Evolutionary conservation across 495 filamentous ascomycete species (phyloP), one percentile per base, ranked within the genome.

Genomic region (Talaromyces wortmannii): DNA sequence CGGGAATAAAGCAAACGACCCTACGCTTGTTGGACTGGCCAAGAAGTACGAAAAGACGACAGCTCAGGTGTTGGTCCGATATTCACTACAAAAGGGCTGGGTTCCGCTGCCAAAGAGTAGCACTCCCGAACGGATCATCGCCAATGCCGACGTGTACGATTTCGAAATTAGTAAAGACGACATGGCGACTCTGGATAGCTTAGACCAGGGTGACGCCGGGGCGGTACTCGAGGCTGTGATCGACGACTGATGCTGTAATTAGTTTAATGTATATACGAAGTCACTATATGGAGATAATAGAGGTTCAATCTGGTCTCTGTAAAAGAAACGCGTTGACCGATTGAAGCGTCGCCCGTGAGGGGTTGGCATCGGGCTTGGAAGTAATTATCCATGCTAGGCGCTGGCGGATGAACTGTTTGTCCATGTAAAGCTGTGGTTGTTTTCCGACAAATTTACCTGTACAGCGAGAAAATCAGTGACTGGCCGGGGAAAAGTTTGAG

Each of bases 271-370:
- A 40, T 44, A 46, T 43, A 45, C 18, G 15, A 31, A 23, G 45
- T 23, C 23, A 23, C 23, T 23, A 7, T 29, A 42, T 29, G 10
- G 15, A 15, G 17, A 43, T 47, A 16, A 30, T 13, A 55, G n/a
- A 40, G 23, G n/a, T 40, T 48, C 50, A 72, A 65, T 74, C 65
- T 42, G 66, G 67, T 45, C 63, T 59, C 53, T 72, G 59, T 83
- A 97, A 94, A 46, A 97, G 72, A 59, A 90, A 95, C 42, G 86
- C 85, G 70, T 97, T 95, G 42, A 97, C 84, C 53, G 85, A 87
- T 65, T 95, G 89, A 49, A 97, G 69, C 0, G 90, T 95, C 31
- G 85, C 78, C 43, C 92, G 77, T 57, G 83, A 87, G 0, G 91
- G 91, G 63, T 94, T 95, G 13, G 84, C 84, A 57, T 86, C 84